A percentile compares a stretch with the other conserved stretches of the same genome.
These are phyloP conservation scores for Microthlaspi erraticum DNA, from an alignment of 345 rosid species.

Conservation along the genomic window DNA sequence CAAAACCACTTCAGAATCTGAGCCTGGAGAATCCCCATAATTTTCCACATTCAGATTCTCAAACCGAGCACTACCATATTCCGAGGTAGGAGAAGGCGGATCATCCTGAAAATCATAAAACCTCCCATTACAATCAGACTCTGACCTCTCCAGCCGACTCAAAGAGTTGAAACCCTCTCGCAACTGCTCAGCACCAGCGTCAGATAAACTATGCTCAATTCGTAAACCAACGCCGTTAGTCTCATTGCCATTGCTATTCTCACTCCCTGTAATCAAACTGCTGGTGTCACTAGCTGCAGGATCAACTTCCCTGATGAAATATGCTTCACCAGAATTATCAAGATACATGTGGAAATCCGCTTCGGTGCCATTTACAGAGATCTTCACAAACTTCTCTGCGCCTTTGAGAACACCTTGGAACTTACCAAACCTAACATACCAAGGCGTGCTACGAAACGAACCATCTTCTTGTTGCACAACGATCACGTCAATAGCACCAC, in stretches of 20 bases:
- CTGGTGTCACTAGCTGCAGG: constrained; percentile 43
- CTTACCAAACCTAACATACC: constrained; percentile 95
- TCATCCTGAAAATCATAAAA: constrained; percentile 81
- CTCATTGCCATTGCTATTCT: constrained; percentile 36
- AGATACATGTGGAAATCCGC: constrained; percentile 88
- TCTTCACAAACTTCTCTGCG: constrained; percentile 74
- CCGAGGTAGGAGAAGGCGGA: constrained; percentile 56
- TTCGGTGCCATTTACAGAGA: constrained; percentile 78
- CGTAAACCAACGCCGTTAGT: constrained; percentile 37
- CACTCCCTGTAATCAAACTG: constrained; percentile 33
- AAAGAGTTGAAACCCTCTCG: constrained; percentile 53
- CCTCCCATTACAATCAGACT: constrained; percentile 68
- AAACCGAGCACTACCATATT: constrained; percentile 59
- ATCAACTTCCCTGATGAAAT: constrained; percentile 76
- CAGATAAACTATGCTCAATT: constrained; percentile 75
- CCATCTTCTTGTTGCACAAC: constrained; percentile 92
- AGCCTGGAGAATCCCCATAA: constrained; percentile 53
- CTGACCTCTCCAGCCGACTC: constrained; percentile 62
- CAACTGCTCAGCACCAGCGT: constrained; percentile 54
- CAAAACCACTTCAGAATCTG: constrained; percentile 76
- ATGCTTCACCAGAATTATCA: constrained; percentile 94
- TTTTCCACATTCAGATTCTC: constrained; percentile 55
- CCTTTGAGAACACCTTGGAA: constrained; percentile 96
- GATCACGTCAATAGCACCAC: constrained; percentile 94
- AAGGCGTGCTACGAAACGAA: constrained; percentile 80